Evolutionary conservation across 2,329 filamentous ascomycete species (phyloP).

Genomic region (Xylaria sp.): DNA sequence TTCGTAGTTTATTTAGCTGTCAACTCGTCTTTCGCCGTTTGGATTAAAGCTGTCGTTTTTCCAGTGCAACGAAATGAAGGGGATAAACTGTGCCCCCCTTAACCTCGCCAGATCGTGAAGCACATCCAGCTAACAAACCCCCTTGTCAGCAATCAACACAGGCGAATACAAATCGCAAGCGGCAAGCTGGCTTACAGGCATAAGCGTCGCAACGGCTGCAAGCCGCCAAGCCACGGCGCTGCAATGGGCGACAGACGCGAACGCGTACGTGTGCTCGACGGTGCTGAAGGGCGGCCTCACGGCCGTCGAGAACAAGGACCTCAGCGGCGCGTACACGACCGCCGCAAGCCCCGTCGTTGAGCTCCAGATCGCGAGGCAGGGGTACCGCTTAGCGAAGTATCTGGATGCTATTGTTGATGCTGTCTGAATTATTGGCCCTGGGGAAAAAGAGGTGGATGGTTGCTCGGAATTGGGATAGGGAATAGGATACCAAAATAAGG

Average conservation of each 20-base stretch:
- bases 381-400: constrained; percentile 46
- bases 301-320: constrained; percentile 48
- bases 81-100: too few species aligned
- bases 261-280: constrained; percentile 50
- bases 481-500: neutral
- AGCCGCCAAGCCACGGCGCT: constrained; percentile 39
- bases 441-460: neutral
- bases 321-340: constrained; percentile 48
- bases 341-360: constrained; percentile 47
- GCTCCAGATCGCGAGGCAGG: constrained; percentile 53
- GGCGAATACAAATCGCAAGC: constrained; percentile 46
- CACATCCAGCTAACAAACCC: neutral
- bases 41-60: too few species aligned
- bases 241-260: constrained; percentile 50
- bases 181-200: constrained; percentile 44
- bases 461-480: neutral
- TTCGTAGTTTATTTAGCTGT: neutral
- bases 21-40: too few species aligned
- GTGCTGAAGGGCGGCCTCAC: constrained; percentile 47
- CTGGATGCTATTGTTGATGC: constrained; percentile 43
- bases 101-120: neutral
- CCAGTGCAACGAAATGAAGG: too few species aligned
- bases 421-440: neutral
- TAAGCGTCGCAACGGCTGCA: constrained; percentile 42
- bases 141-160: constrained; percentile 45